Percentiles rank a stretch among this genome's conserved stretches.
Evolutionary conservation across 2,329 filamentous ascomycete species (phyloP).

Genomic region (Aspergillus fischeri): DNA sequence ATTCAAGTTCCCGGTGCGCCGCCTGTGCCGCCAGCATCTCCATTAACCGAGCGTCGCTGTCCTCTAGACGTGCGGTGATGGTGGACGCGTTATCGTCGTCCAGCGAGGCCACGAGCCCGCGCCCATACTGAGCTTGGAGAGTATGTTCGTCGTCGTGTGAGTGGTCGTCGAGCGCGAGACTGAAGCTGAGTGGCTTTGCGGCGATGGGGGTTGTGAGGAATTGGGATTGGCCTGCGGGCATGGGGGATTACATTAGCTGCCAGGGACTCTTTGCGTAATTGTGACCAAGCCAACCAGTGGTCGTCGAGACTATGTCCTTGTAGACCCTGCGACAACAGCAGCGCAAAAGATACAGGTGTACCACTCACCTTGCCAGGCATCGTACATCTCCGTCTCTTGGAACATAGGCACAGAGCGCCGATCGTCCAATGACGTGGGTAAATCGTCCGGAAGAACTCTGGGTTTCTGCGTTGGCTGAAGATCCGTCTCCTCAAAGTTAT

Average conservation of each 20-base stretch:
- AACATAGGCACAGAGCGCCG: slow-evolving; percentile 65
- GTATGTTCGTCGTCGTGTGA: slow-evolving; percentile 61
- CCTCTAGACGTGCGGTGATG: slow-evolving; percentile 56
- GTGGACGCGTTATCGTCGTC: slow-evolving; percentile 24
- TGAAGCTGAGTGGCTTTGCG: slow-evolving; percentile 80
- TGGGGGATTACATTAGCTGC: slow-evolving; percentile 2
- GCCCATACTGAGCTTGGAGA: slow-evolving; percentile 31
- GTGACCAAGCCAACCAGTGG: background rate
- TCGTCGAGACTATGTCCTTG: too few species aligned
- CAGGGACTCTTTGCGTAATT: background rate
- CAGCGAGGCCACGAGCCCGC: slow-evolving; percentile 16
- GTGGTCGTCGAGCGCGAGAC: slow-evolving; percentile 75
- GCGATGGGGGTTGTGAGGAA: slow-evolving; percentile 84
- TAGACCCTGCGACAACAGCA: background rate
- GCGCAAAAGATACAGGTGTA: background rate
- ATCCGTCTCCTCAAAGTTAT: slow-evolving; percentile 12
- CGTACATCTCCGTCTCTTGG: slow-evolving; percentile 93
- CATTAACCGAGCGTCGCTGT: slow-evolving; percentile 84
- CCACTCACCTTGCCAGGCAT: slow-evolving; percentile 86
- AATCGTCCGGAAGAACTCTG: slow-evolving; percentile 67
- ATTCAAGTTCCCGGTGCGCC: slow-evolving; percentile 68
- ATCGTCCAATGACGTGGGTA: slow-evolving; percentile 90
- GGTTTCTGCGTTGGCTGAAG: slow-evolving; percentile 18
- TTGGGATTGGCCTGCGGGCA: slow-evolving; percentile 78
- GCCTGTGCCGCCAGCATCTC: slow-evolving; percentile 95